phyloP scores from a whole-genome alignment of 768 basidiomycete species.

The Kwoniella shandongensis region DNA sequence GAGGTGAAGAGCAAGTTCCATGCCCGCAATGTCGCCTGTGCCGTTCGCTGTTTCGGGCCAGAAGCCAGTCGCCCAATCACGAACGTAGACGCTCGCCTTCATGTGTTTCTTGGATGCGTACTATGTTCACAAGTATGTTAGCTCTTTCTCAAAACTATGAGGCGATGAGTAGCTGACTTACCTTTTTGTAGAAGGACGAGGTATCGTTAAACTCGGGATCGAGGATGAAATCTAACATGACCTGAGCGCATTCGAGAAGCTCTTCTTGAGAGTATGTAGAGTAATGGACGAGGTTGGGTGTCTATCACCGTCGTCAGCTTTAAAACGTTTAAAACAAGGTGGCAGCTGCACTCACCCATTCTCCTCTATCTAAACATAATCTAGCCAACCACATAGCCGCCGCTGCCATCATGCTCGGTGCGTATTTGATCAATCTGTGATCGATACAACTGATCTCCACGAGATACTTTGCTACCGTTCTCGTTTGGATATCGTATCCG shows the following conservation, averaged over 20 bases:
- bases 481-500: conserved; percentile 76
- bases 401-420: conserved; percentile 78
- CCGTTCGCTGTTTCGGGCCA: conserved; percentile 33
- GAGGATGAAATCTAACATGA: conserved; percentile 85
- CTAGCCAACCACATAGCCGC: conserved; percentile 84
- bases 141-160: not conserved
- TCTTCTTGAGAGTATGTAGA: conserved; percentile 78
- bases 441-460: conserved; percentile 83
- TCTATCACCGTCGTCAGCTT: conserved; percentile 57
- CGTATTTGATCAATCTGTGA: conserved; percentile 68
- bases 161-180: conserved; percentile 11
- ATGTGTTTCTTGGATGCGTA: conserved; percentile 74
- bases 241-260: conserved; percentile 73
- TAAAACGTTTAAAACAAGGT: not conserved
- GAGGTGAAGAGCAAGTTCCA: conserved; percentile 14
- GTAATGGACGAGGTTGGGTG: conserved; percentile 81
- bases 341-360: conserved; percentile 68
- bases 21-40: conserved; percentile 8
- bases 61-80: conserved; percentile 67
- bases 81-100: conserved; percentile 82
- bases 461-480: conserved; percentile 87
- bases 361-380: conserved; percentile 70
- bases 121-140: conserved; percentile 21
- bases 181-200: conserved; percentile 78
- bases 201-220: conserved; percentile 59